phyloP scores from a whole-genome alignment of 129 eudicot species.

The Pseudognaphalium luteoalbum region DNA sequence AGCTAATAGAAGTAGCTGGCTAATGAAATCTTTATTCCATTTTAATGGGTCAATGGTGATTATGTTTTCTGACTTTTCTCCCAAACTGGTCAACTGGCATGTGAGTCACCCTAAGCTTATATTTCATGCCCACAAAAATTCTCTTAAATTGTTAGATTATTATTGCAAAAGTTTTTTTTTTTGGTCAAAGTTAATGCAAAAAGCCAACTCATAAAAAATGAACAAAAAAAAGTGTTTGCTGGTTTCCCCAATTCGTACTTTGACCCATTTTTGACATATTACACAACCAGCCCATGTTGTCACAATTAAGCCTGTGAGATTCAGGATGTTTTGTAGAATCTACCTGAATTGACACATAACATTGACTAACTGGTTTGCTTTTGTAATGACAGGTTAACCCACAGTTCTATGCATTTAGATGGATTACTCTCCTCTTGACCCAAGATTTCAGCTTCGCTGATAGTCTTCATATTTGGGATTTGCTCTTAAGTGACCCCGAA shows the following conservation, averaged over 20 bases:
- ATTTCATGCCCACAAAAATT: too few species aligned
- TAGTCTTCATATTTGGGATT: constrained; percentile 54
- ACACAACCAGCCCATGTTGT: too few species aligned
- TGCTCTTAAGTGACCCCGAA: constrained; percentile 51
- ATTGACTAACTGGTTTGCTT: constrained; percentile 10
- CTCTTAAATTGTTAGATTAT: not conserved
- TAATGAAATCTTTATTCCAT: not conserved
- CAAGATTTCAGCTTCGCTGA: constrained; percentile 52
- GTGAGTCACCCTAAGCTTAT: not conserved
- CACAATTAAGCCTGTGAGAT: not conserved
- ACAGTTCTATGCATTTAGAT: constrained; percentile 63
- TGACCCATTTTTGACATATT: not conserved
- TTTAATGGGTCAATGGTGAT: not conserved
- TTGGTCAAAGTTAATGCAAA: constrained; percentile 6
- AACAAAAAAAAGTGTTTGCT: not conserved
- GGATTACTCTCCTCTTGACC: constrained; percentile 62
- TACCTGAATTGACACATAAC: not conserved
- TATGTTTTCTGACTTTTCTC: not conserved
- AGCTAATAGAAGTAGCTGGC: constrained; percentile 2
- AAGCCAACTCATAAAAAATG: not conserved
- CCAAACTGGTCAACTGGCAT: not conserved
- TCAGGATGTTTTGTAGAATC: not conserved
- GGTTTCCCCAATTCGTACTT: not conserved
- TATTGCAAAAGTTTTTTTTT: not conserved
- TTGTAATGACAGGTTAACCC: constrained; percentile 50